A percentile compares a stretch with the other conserved stretches of the same genome.
These are phyloP conservation scores for Xylariaceae sp. DNA, from an alignment of 2,329 filamentous ascomycete genomes.

Conservation along the genomic window DNA sequence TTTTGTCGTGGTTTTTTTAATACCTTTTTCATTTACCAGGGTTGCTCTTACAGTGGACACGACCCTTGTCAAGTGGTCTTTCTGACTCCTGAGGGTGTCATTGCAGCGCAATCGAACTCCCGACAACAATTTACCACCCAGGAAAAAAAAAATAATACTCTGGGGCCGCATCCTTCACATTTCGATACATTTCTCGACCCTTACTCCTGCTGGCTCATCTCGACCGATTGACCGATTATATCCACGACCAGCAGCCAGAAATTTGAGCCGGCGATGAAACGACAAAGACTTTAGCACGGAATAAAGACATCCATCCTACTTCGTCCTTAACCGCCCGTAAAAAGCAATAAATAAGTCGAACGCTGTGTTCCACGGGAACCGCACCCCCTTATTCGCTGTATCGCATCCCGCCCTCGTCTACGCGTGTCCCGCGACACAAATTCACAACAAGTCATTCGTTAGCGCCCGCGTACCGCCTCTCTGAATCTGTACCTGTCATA, in stretches of 20 bases:
- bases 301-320: slow-evolving; percentile 18
- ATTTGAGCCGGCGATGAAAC: slow-evolving; percentile 16
- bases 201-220: slow-evolving; percentile 2
- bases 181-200: not conserved
- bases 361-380: too few species aligned
- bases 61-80: slow-evolving; percentile 15
- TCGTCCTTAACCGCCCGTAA: slow-evolving; percentile 17
- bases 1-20: too few species aligned
- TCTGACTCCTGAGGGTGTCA: slow-evolving; percentile 18
- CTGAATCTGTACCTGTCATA: not conserved
- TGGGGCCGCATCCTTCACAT: slow-evolving; percentile 2
- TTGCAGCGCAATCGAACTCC: slow-evolving; percentile 17
- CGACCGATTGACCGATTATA: not conserved
- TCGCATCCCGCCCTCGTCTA: too few species aligned
- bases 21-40: slow-evolving; percentile 5
- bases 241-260: slow-evolving; percentile 3
- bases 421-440: not conserved
- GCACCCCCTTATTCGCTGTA: too few species aligned
- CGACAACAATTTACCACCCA: slow-evolving; percentile 7
- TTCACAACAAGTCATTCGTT: slow-evolving; percentile 4
- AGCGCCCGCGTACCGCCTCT: not conserved
- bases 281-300: slow-evolving; percentile 24
- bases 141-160: slow-evolving; percentile 1
- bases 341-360: too few species aligned
- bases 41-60: slow-evolving; percentile 6